Evolutionary conservation across 805 yeast species (phyloP), one percentile per base, ranked within the genome.

Genomic region (Candida piceae): DNA sequence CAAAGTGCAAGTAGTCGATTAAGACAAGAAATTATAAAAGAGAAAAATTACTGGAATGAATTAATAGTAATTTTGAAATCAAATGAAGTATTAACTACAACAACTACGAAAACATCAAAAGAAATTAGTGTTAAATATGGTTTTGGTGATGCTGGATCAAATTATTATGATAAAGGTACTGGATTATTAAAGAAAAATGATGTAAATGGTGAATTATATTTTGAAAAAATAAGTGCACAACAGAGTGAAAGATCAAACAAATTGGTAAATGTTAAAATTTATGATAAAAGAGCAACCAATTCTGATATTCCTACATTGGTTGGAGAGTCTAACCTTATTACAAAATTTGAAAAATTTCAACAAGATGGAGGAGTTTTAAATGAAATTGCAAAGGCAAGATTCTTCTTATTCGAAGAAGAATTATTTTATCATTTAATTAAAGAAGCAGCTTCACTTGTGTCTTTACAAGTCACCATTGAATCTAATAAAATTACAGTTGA

Each of bases 121-220:
- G 64, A 69, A 2, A 70, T 89, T 29, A 94, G 90, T 4, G 82
- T 90, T 25, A 86, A 84, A 50, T 93, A 84, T 53, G 97, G 97
- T 0, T 90, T 76, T 62, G 89, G 83, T 13, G 97, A 89, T 58
- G 78, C 95, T 0, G 98, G 97, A 0, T 84, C 95, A 1, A 74
- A 67, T 16, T 86, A 76, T 50, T 61, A 60, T 38, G 89, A 85
- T 48, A 71, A 74, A 45, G 97, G 97, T 2, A 61, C 81, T 29
- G 97, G 95, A 0, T 58, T 83, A 0, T 61, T 88, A 43, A 72
- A 76, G 32, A 76, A 80, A 38, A 61, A 72, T 22, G 44, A 50
- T 1, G 50, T 52, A 40, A 62, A 64, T 16, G 74, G 84, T 12
- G 66, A 64, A 23, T 57, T 74, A 18, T 41, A 51, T 8, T 67